These are phyloP conservation scores for Nannochloropsis gaditana DNA, from an alignment of 108 stramenopile species.

Conservation along the genomic window DNA sequence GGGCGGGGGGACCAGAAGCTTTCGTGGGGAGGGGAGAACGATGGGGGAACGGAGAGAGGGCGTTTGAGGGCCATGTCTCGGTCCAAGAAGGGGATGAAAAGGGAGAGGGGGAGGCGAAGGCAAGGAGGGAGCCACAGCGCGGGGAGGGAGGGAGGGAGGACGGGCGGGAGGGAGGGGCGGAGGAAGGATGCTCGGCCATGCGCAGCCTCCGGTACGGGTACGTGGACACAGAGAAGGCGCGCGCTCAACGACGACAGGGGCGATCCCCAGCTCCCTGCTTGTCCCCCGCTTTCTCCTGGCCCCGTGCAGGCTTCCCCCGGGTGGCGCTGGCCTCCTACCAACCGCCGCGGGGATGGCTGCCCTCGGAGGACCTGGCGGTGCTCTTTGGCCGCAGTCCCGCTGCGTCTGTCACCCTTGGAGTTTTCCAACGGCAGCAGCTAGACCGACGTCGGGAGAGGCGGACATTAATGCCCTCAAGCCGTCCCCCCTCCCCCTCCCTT, in stretches of 20 bases:
- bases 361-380: neutral
- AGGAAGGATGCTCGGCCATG: conserved; percentile 7
- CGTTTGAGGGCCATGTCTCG: too few species aligned
- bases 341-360: neutral
- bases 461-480: neutral
- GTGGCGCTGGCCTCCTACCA: neutral
- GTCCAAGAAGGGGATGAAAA: neutral
- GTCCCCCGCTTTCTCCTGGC: neutral
- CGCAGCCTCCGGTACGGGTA: neutral
- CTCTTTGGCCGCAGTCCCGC: neutral
- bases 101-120: neutral
- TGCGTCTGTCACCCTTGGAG: neutral
- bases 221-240: neutral
- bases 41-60: too few species aligned
- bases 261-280: neutral
- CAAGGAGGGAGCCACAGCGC: neutral
- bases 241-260: neutral
- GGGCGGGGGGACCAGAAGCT: neutral
- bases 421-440: neutral
- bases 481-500: too few species aligned
- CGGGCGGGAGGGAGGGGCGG: neutral
- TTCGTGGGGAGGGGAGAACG: too few species aligned
- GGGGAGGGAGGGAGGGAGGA: neutral
- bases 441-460: neutral
- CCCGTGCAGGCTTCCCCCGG: neutral